These are phyloP conservation scores for Psilocybe cubensis DNA, from an alignment of 768 basidiomycete species.

Conservation along the genomic window DNA sequence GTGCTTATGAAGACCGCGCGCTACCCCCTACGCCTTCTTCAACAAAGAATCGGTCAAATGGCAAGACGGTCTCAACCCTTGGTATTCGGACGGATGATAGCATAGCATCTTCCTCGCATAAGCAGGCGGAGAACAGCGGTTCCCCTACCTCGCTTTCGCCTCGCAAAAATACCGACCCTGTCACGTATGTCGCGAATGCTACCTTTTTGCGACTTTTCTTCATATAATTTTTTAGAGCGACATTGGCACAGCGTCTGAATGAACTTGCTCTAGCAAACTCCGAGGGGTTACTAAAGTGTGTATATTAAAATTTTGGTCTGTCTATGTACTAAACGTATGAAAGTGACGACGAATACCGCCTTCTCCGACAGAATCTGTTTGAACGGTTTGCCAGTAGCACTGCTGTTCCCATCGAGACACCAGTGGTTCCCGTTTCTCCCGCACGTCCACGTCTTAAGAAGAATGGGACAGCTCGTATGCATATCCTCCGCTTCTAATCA, in stretches of 20 bases:
- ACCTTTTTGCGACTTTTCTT: not conserved
- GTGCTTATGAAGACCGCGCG: conserved; percentile 23
- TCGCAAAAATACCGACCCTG: conserved; percentile 46
- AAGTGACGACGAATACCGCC: conserved; percentile 86
- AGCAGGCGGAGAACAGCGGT: conserved; percentile 11
- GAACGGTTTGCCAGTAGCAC: conserved; percentile 71
- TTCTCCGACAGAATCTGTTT: conserved; percentile 83
- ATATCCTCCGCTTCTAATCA: not conserved
- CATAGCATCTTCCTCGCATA: conserved; percentile 11
- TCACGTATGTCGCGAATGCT: conserved; percentile 50
- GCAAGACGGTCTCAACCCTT: conserved; percentile 11
- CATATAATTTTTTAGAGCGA: conserved; percentile 48
- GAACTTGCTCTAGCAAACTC: conserved; percentile 82
- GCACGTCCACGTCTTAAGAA: conserved; percentile 35
- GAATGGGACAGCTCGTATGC: conserved; percentile 26
- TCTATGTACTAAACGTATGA: conserved; percentile 3
- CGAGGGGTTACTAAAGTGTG: conserved; percentile 78
- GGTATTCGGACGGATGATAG: conserved; percentile 10
- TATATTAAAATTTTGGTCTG: conserved; percentile 1
- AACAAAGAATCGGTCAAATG: conserved; percentile 18
- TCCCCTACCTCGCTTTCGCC: conserved; percentile 25
- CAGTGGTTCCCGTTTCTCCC: conserved; percentile 62
- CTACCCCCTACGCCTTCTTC: conserved; percentile 24
- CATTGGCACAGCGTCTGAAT: conserved; percentile 79
- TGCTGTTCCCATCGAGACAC: conserved; percentile 60